Base-by-base conservation (phyloP, 2,329 filamentous ascomycete species). In the Aspergillus sp. region DNA sequence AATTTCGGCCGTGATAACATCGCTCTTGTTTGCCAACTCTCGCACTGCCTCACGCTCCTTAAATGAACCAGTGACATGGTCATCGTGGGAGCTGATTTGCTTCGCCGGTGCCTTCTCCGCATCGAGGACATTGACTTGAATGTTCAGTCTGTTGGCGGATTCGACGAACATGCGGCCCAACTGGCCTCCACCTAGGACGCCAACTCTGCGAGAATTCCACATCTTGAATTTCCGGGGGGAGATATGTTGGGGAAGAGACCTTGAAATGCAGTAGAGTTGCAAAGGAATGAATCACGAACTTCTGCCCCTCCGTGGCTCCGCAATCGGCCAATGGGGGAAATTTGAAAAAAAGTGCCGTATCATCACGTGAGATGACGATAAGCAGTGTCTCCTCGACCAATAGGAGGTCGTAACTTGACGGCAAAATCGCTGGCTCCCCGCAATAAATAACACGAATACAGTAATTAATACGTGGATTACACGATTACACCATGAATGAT, bases 91-190 rank as follows among this genome's bases (percentile, higher is more conserved):
- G 75, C 89, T 92, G 69, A 95, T 88, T 77, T 96, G 91, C 76
- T 93, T 95, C 58, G 93, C 90, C 13, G 93, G 91, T 42, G 89
- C 86, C 64, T 87, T 84, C 57, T 86, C 86, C 44, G 83, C 86
- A 73, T 97, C 93, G 47, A 96, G 84, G 41, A 96, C 82, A 58
- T 88, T 90, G 64, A 95, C 83, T 64, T 89, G 83, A 64, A 96
- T 86, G 67, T 91, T 91, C 57, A 96, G 83, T 64, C 84, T 79
- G 70, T 88, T 86, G 34, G 93, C 92, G n/a, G 89, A 88, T 79
- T 98, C 91, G 63, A 90, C 89, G 19, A 98, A 85, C 95, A 98
- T 98, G 64, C 91, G 90, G 60, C 93, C 95, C 41, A 99, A 83
- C 78, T 93, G 90, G 68, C 90, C 90, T 51, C 82, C 82, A 34